Base-by-base conservation (phyloP, 1,284 basidiomycete species). In the Chalciporus sp. region DNA sequence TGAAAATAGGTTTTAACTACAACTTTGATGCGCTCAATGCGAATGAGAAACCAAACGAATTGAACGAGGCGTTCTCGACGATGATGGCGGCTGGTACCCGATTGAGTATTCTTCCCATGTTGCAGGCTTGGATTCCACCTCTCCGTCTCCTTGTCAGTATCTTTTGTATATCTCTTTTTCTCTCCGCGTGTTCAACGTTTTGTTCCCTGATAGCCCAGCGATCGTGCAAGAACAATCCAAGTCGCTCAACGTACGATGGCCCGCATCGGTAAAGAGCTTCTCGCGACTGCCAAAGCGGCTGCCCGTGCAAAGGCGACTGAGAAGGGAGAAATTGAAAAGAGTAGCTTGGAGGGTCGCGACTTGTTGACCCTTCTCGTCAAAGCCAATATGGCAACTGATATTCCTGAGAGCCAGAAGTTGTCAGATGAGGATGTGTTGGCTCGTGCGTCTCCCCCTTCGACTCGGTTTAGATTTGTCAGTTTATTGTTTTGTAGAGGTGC, bases 381-480 rank as follows among this genome's bases (percentile, higher is more conserved):
- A 46, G 83, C 87, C 6, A 92, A 91, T 62, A 80, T 86, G 76
- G 80, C 80, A 1, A 73, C 76, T 0, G 82, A 86, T 44, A 63
- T 86, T 5, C 75, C 80, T 0, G 79, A 81, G 19, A 75, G 67
- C 26, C 84, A 90, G 60, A 75, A 78, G 39, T 72, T 94, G 74
- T 77, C 77, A 17, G 90, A 94, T 58, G 79, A 83, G 23, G 91
- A 93, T 58, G 84, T 94, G 0, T 63, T 89, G 26, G 82, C 84
- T 7, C 92, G 92, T 84, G 76, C 74, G 79, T 82, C 59, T 19
- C 42, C 14, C 14, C 7, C 4, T 23, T 23, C n/a, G 7, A 14
- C 4, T 28, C 14, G 8, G 6, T 7, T 29, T 14, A 7, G 7
- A 8, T 27, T 41, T 31, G 8, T n/a, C 9, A 14, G 20, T 47